Evolutionary conservation across 441 rosid genomes (phyloP).

Genomic region (Brassica hybrid): DNA sequence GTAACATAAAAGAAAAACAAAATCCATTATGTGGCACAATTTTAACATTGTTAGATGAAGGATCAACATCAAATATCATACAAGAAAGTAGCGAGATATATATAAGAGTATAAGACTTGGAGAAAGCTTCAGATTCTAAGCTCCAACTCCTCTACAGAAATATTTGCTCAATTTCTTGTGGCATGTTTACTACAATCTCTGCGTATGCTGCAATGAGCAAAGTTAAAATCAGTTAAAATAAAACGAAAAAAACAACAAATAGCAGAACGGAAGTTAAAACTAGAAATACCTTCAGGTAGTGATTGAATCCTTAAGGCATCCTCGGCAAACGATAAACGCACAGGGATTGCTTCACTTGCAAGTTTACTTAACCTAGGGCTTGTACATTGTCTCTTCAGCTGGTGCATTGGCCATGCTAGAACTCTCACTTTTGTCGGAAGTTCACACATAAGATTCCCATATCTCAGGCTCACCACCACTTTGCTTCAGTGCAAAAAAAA

Average conservation of each 20-base stretch:
- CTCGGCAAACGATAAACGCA: constrained; percentile 84
- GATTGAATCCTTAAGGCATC: constrained; percentile 79
- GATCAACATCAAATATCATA: not conserved
- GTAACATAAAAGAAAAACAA: not conserved
- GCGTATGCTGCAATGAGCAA: constrained; percentile 69
- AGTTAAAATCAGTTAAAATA: not conserved
- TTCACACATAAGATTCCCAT: constrained; percentile 72
- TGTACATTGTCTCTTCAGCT: constrained; percentile 53
- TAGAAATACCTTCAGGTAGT: constrained; percentile 78
- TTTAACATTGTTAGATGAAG: constrained; percentile 4
- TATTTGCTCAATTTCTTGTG: constrained; percentile 64
- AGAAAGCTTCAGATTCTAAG: constrained; percentile 31
- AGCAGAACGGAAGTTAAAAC: constrained; percentile 1
- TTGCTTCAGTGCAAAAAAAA: constrained; percentile 61
- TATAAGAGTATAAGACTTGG: not conserved
- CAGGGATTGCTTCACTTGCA: constrained; percentile 54
- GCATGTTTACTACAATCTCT: constrained; percentile 81
- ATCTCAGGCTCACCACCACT: constrained; percentile 80
- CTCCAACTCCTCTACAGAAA: constrained; percentile 47
- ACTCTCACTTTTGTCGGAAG: constrained; percentile 85
- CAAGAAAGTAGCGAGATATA: not conserved
- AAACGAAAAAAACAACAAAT: not conserved
- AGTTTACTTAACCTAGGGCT: constrained; percentile 43
- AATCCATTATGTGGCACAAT: not conserved
- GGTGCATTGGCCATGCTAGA: constrained; percentile 75